Evolutionary conservation across 306 rosid genomes (phyloP).

Genomic region (Dryas alaskensis): DNA sequence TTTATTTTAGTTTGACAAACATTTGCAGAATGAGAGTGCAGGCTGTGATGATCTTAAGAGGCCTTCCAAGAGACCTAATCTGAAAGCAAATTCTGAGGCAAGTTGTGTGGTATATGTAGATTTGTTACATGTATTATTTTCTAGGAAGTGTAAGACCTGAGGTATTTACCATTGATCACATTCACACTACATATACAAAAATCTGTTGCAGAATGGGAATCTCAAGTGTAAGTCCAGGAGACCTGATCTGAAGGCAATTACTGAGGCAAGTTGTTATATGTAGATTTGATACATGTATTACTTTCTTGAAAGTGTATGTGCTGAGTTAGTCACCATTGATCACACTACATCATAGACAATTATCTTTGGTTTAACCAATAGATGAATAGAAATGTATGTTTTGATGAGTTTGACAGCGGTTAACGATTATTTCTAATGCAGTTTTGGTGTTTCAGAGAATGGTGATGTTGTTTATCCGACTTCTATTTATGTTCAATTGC

Average conservation of each 20-base stretch:
- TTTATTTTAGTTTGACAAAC: constrained; percentile 2
- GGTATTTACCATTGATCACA: background rate
- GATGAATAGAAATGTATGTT: background rate
- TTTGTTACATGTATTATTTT: background rate
- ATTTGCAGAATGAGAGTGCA: constrained; percentile 26
- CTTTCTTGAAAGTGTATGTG: background rate
- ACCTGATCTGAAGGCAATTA: constrained; percentile 40
- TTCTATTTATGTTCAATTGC: background rate
- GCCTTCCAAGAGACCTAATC: constrained; percentile 26
- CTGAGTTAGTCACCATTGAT: too few species aligned
- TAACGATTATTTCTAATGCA: background rate
- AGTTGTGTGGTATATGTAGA: background rate
- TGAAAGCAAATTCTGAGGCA: constrained; percentile 28
- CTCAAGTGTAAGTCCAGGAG: constrained; percentile 31
- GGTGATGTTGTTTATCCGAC: background rate
- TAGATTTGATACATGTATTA: background rate
- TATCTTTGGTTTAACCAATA: background rate
- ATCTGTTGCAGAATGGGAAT: constrained; percentile 12
- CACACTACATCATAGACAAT: background rate
- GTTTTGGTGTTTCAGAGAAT: background rate
- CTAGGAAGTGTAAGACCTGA: background rate
- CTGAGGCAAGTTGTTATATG: constrained; percentile 27
- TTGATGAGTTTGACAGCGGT: background rate
- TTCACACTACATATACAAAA: background rate
- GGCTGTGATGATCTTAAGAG: constrained; percentile 15